Conservation (phyloP, 805 yeast species). For the Huiozyma sinensis region DNA sequence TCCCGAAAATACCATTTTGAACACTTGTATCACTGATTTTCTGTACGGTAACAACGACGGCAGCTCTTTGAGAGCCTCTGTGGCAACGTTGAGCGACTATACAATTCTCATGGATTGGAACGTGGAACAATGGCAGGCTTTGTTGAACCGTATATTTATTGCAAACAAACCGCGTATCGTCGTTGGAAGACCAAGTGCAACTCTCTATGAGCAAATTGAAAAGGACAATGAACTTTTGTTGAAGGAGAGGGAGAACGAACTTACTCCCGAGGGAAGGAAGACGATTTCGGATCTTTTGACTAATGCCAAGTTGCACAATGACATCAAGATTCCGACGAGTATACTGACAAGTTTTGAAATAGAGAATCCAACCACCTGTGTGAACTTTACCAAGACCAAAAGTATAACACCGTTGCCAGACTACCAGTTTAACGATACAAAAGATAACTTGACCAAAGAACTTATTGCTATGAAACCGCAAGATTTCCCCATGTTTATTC, state of each 20-base stretch:
- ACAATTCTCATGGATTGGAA: slow-evolving; percentile 46
- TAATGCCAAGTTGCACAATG: slow-evolving; percentile 56
- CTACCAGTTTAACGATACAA: slow-evolving; percentile 24
- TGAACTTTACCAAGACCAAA: slow-evolving; percentile 58
- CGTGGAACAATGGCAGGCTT: slow-evolving; percentile 51
- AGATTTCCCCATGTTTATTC: slow-evolving; percentile 57
- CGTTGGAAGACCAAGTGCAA: slow-evolving; percentile 55
- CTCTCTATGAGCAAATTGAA: slow-evolving; percentile 43
- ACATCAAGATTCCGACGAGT: slow-evolving; percentile 63
- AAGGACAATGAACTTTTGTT: slow-evolving; percentile 38
- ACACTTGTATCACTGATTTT: slow-evolving; percentile 66
- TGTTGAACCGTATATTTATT: slow-evolving; percentile 44
- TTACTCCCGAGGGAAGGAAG: slow-evolving; percentile 52
- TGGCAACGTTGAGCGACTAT: slow-evolving; percentile 48
- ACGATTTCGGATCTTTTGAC: slow-evolving; percentile 42
- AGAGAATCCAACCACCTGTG: slow-evolving; percentile 61
- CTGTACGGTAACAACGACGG: slow-evolving; percentile 64
- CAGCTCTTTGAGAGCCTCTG: slow-evolving; percentile 43
- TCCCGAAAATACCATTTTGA: slow-evolving; percentile 45
- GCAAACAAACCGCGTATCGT: slow-evolving; percentile 55
- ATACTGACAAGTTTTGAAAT: slow-evolving; percentile 51
- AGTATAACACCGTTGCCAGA: slow-evolving; percentile 52
- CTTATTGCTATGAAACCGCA: slow-evolving; percentile 29
- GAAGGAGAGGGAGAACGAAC: slow-evolving; percentile 37
- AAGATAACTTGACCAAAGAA: slow-evolving; percentile 17